A percentile compares a stretch with the other conserved stretches of the same genome.
These are phyloP conservation scores for Prunus davidiana DNA, from an alignment of 306 rosid species.

Conservation along the genomic window DNA sequence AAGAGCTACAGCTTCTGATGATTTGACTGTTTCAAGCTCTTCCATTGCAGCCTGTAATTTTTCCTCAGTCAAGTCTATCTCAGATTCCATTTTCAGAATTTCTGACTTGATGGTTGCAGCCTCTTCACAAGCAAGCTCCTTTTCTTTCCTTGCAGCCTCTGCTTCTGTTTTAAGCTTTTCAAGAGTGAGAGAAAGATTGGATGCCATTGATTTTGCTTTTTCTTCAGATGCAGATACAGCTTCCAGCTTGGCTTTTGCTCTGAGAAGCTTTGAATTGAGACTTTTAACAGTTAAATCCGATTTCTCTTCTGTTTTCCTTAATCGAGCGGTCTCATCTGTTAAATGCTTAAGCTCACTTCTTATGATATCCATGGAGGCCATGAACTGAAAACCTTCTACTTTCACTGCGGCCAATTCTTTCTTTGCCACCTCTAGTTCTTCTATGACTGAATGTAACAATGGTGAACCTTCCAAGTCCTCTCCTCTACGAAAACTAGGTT, in stretches of 20 bases:
- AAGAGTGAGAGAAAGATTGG: conserved; percentile 52
- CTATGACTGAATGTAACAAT: conserved; percentile 35
- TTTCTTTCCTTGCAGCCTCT: conserved; percentile 54
- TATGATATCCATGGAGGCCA: conserved; percentile 82
- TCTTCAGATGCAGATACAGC: conserved; percentile 65
- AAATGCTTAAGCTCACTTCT: conserved; percentile 72
- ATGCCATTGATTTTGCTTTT: conserved; percentile 50
- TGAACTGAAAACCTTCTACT: conserved; percentile 76
- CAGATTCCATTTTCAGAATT: conserved; percentile 48
- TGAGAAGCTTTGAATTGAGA: conserved; percentile 66
- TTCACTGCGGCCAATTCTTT: conserved; percentile 55
- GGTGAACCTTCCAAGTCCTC: conserved; percentile 39
- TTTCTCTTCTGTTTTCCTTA: conserved; percentile 51
- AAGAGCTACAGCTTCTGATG: conserved; percentile 57
- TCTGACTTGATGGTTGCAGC: conserved; percentile 40
- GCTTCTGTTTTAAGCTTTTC: conserved; percentile 55
- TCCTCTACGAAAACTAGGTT: conserved; percentile 24
- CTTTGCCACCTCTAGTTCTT: conserved; percentile 61
- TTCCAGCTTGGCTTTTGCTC: conserved; percentile 73
- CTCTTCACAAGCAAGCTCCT: conserved; percentile 43
- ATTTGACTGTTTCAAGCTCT: conserved; percentile 65
- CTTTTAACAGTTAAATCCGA: conserved; percentile 42
- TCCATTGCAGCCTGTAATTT: conserved; percentile 53
- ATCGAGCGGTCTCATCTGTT: conserved; percentile 34
- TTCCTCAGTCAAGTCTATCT: conserved; percentile 58